Base-by-base conservation (phyloP, 1,284 basidiomycete species). In the Anthracocystis walkeri region DNA sequence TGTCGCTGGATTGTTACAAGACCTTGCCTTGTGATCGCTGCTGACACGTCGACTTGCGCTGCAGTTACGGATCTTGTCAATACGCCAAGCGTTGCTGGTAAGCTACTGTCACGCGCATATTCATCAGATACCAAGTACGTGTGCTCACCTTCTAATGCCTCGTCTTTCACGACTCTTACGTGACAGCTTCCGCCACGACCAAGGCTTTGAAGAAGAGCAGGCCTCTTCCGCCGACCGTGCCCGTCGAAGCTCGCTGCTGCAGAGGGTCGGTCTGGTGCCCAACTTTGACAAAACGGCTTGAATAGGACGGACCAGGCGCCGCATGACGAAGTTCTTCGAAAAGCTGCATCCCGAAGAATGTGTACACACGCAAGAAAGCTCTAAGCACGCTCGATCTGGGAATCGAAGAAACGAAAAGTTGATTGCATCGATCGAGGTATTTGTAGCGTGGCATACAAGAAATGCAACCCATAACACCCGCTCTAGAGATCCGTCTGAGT, bases 41-140 rank as follows among this genome's bases (percentile, higher is more conserved):
- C 20, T 40, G 33, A 29, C 45, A 29, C 11, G 35, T 46, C 12
- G 25, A 46, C 41, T 38, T 14, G 23, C 18, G 7, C 2, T 42
- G 16, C 92, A 91, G 93, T 21, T 93, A 92, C 55, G 93, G 93
- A 25, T 92, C 92, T 18, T 95, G 93, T 84, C 93, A 92, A 0
- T 95, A 94, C 79, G 93, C 93, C 56, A 93, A 93, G 86, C 88
- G 93, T 44, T 86, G 80, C 66, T 76, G 74, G 73, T 75, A 55
- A 64, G 73, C 65, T 21, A 18, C 40, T 40, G 44, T 49, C 29
- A 29, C 4, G 27, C 18, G 8, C 1, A 16, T 1, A 10, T 4
- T 2, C 31, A 4, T 7, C 18, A 18, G 16, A 29, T 29, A 20
- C 2, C 14, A 4, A 14, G 16, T 27, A 38, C 11, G 7, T 12